Base-by-base conservation (phyloP, 2,329 filamentous ascomycete genomes). In the Fusarium sp. region DNA sequence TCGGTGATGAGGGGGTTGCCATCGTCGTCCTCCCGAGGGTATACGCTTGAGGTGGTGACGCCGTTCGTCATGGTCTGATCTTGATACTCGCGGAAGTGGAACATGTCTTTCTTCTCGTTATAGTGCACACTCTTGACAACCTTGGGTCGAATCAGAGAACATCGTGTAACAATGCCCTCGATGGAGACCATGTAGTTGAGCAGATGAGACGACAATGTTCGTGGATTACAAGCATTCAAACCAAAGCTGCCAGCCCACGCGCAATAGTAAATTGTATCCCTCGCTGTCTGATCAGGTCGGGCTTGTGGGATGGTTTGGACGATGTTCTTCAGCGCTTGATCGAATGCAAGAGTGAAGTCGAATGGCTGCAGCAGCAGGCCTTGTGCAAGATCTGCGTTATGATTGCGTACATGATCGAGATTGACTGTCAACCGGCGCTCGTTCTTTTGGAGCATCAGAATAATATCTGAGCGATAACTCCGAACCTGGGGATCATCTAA, bases 61-160 rank as follows among this genome's bases (percentile, higher is more conserved):
- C 93, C 94, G 76, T 92, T 96, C 54, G 93, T 95, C 95, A 98
- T 99, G 4, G 96, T 99, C 83, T 98, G 95, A 80, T 99, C 96
- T 72, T 91, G 88, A 79, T 99, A 99, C 78, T 96, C 94, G 69
- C 94, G 88, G 76, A 93, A 94, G 75, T 95, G 90, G 73, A 98
- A 99, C 40, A 91, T 92, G 69, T 93, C 88, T 79, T 93, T 94
- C 69, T 83, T 89, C 81, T 98, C 94, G 75, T 94, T 97, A 82
- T 94, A 98, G 80, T 99, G 96, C 54, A 99, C 94, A 81, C 96
- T 98, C 83, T 97, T 97, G 66, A 98, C 91, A n/a, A 99, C 90
- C 82, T 99, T 99, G 13, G 96, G 96, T 58, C 97, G 89, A 67
- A 99, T 97, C 21, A 99, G 86, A 24, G 94, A 98, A 81, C 94